Evolutionary conservation across 805 yeast genomes (phyloP), one percentile per base, ranked within the genome.

Genomic region (Ogataea populi-albae): DNA sequence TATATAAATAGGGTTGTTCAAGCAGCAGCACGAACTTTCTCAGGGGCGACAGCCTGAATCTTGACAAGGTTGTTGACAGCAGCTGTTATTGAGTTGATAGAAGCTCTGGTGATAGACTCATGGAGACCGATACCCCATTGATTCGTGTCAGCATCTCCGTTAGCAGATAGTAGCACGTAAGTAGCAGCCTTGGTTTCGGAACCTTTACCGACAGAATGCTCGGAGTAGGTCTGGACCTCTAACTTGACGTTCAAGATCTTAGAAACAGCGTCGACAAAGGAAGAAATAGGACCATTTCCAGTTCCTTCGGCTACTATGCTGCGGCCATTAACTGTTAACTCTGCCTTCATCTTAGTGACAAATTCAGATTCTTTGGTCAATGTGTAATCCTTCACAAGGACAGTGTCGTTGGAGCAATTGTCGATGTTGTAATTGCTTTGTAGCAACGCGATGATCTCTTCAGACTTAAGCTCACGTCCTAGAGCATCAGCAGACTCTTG

Each of bases 51-150:
- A 25, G 30, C 38, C 6, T 41, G 40, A 27, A 44, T 26, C 22
- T 43, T 47, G 21, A 55, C 39, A 34, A 74, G 58, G 32, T 65
- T 64, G 52, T 84, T 84, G 34, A 83, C 66, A 38, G 82, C 71
- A 14, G 89, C 77, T 27, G 81, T 55, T 43, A 83, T 69, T 11
- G 91, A 76, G 49, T 74, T 71, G 52, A 86, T 75, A 5, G 95
- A 80, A 31, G 96, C 93, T 54, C 81, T 82, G 17, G 95, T 81
- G 36, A 86, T 93, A 64, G 89, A 95, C 62, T 81, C 91, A 57
- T 86, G 81, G 43, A 87, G 78, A 55, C 96, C 97, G 40, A 89
- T 89, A 64, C 97, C 97, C 96, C 96, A 89, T 41, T 62, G 53
- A 31, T 62, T 53, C 9, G 41, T 35, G 9, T 40, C 34, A 9